A percentile compares a stretch with the other conserved stretches of the same genome.
These are phyloP conservation scores for Lactifluus echinatus DNA, from an alignment of 768 basidiomycete genomes.

Conservation along the genomic window DNA sequence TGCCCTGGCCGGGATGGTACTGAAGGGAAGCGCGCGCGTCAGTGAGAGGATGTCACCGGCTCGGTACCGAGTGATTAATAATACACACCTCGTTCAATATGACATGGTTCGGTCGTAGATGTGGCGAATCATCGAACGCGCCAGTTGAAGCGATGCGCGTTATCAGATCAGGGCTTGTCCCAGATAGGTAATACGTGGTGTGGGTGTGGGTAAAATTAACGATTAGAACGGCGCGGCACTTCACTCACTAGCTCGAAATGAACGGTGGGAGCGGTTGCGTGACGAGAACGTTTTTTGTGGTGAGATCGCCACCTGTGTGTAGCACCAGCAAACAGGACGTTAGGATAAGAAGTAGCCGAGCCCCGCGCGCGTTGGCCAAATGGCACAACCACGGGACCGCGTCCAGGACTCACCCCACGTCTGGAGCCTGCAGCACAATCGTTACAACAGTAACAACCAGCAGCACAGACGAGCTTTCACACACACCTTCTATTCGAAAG, in stretches of 20 bases:
- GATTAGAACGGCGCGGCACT: neutral
- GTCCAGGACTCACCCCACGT: slow-evolving; percentile 58
- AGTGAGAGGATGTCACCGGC: neutral
- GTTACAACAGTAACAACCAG: neutral
- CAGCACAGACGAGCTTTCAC: slow-evolving; percentile 6
- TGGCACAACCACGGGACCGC: too few species aligned
- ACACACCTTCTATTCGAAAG: slow-evolving; percentile 61
- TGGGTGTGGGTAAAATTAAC: neutral
- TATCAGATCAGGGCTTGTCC: slow-evolving; percentile 68
- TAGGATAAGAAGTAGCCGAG: neutral
- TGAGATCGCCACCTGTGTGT: slow-evolving; percentile 60
- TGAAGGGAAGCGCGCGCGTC: slow-evolving; percentile 23
- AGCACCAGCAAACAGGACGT: neutral
- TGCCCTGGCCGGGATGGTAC: slow-evolving; percentile 88
- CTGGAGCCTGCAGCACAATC: slow-evolving; percentile 45
- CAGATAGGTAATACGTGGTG: slow-evolving; percentile 6
- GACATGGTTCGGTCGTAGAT: slow-evolving; percentile 75
- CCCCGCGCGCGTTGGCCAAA: too few species aligned
- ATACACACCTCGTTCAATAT: slow-evolving; percentile 71
- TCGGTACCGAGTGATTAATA: neutral
- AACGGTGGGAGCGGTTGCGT: slow-evolving; percentile 64
- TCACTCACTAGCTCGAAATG: slow-evolving; percentile 53
- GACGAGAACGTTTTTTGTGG: slow-evolving; percentile 58
- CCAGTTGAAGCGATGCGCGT: slow-evolving; percentile 56
- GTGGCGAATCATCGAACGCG: slow-evolving; percentile 53